Base-by-base conservation (phyloP, 2,329 filamentous ascomycete species). In the Penicillium glabrum region DNA sequence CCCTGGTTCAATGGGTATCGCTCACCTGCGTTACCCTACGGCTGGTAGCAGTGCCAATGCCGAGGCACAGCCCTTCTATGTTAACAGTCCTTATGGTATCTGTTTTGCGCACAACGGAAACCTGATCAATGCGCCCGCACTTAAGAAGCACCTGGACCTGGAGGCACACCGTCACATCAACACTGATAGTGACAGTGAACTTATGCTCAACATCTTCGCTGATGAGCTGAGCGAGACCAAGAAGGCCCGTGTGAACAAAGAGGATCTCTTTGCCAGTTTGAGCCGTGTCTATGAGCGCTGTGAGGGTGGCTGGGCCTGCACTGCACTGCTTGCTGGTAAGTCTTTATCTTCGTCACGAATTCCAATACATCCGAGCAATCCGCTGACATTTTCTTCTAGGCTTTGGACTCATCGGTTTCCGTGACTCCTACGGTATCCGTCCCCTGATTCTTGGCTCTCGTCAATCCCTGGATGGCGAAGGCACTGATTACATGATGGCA, bases 11-110 rank as follows among this genome's bases (percentile, higher is more conserved):
- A 93, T 95, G 89, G 91, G 91, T 60, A 82, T 96, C 58, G 89
- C 86, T 43, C 93, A 97, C 75, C 76, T 97, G 65, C 83, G 93
- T 72, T 97, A 97, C 75, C 93, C 93, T 11, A 97, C 93, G 8
- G 89, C 90, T 13, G 93, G 93, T 56, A 95, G 88, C 72, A 90
- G 88, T 64, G 86, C 86, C 57, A 93, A 91, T 69, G 87, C 91
- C 8, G 91, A 96, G 76, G 90, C 91, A 11, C 92, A 96, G 75
- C 93, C 93, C 0, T 96, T 97, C 75, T 96, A 95, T 71, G 91
- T 95, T 67, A 96, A 96, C 79, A 85, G 83, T 56, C 91, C 90
- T 1, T 95, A 91, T 70, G 91, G 91, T 47, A 89, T 96, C 66
- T 89, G 84, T 68, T 84, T 95, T 71, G 84, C 88, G 23, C 88